Conservation (phyloP, 148 eudicot species). For the Rhododendron ferrugineum region DNA sequence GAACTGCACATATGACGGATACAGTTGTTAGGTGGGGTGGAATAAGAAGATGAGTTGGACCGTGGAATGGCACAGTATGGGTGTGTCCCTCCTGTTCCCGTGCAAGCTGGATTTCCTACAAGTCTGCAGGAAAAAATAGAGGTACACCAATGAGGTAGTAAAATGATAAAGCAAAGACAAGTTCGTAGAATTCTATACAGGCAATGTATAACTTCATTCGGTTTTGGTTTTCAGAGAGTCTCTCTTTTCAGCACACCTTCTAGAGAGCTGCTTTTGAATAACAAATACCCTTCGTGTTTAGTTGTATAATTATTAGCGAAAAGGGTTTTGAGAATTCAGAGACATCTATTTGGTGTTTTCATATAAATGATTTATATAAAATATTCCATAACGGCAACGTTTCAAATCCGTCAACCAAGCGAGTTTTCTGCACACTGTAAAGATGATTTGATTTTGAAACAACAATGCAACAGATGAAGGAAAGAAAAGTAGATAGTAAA, state of each 20-base stretch:
- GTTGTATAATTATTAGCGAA: neutral
- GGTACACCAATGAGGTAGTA: neutral
- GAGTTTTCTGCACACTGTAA: too few species aligned
- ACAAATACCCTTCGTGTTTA: neutral
- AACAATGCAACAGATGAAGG: neutral
- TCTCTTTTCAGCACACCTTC: neutral
- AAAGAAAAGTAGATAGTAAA: neutral
- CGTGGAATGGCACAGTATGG: constrained; percentile 32
- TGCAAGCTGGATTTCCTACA: constrained; percentile 50
- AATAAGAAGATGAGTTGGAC: constrained; percentile 19
- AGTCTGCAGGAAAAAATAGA: constrained; percentile 38
- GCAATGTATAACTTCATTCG: neutral
- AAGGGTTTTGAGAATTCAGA: neutral
- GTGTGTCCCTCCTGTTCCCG: neutral
- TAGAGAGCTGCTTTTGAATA: neutral
- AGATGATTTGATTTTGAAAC: neutral
- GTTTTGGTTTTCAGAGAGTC: neutral
- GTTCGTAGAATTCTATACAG: neutral
- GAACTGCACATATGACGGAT: constrained; percentile 31
- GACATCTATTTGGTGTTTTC: neutral
- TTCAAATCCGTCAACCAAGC: neutral
- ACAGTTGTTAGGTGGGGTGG: constrained; percentile 44
- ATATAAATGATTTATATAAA: neutral
- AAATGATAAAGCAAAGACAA: neutral
- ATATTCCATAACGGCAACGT: neutral